Base-by-base conservation (phyloP, 164 flowering plant genomes). In the Vitis rupestris region DNA sequence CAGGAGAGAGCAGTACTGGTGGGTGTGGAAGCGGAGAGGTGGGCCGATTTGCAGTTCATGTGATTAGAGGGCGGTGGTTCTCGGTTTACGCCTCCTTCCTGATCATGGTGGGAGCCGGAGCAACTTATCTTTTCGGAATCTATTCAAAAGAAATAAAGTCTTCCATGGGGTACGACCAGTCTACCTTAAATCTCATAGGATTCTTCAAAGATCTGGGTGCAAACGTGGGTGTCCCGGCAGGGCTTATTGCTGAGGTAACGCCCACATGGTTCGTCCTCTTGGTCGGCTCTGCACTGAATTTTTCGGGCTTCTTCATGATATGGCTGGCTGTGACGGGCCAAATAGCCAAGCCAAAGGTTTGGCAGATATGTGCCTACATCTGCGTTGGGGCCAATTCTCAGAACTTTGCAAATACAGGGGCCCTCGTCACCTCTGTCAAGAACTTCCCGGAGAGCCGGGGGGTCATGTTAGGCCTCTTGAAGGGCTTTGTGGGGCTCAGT, bases 401-500 rank as follows among this genome's bases (percentile, higher is more conserved):
- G 67, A 82, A 79, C 54, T 86, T 88, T n/a, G 85, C 93, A 10
- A 83, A 82, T 68, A 88, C 90, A 0, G 89, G 89, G 0, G 82
- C 85, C 4, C 79, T 86, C 0, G 88, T 85, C 44, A 81, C 90
- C 0, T 81, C 86, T 16, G 86, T 88, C 50, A 84, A 79, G 80
- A 88, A 88, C 70, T 88, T 88, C 76, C 93, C 90, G 0, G 83
- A 81, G 57, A 81, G 81, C 51, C 63, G 90, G 23, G 93, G 93
- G 9, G 69, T 75, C 9, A 70, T 87, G 82, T 9, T 88, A 4
- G 93, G 90, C 0, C 75, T 85, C 3, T 62, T 88, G 50, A 88
- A 87, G 70, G 90, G 93, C 1, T 84, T 82, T 57, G 79, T 81
- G 1, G 93, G 90, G 16, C 74, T 88, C 1, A 88, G 93, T 64